Evolutionary conservation across 305 asterid species (phyloP).

Genomic region (Solanum hybrid): DNA sequence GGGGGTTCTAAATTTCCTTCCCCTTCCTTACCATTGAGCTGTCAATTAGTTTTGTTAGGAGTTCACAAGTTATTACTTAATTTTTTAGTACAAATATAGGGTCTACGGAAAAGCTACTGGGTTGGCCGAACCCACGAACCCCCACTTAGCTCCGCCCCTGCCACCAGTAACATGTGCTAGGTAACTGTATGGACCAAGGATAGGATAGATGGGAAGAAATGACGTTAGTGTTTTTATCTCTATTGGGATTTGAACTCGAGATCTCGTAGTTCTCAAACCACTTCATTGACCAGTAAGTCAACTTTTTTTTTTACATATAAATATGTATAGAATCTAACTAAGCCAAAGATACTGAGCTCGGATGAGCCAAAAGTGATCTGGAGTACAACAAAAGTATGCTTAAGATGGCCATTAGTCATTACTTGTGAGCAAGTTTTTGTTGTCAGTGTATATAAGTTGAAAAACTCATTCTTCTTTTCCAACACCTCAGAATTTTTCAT

Average conservation of each 20-base stretch:
- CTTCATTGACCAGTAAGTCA: background rate
- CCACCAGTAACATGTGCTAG: too few relatives aligned
- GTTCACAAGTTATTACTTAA: too few relatives aligned
- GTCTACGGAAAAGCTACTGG: too few relatives aligned
- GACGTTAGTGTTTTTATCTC: background rate
- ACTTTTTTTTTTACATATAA: background rate
- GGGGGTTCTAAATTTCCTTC: too few relatives aligned
- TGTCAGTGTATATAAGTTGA: background rate
- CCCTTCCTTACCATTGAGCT: accelerated
- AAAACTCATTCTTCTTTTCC: background rate
- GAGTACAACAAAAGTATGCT: background rate
- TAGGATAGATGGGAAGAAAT: too few relatives aligned
- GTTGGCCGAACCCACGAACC: too few relatives aligned
- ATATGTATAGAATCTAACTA: background rate
- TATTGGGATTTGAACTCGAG: background rate
- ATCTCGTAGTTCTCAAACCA: background rate
- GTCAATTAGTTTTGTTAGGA: too few relatives aligned
- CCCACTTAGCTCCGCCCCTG: too few relatives aligned
- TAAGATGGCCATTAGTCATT: background rate
- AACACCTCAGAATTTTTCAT: background rate
- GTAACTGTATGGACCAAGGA: too few relatives aligned
- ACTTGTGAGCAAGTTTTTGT: background rate
- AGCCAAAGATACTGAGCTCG: background rate
- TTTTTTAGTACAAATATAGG: too few relatives aligned
- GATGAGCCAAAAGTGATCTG: background rate